Evolutionary conservation across 192 early-diverging fungal species (phyloP).

Genomic region (Coemansia sp.): DNA sequence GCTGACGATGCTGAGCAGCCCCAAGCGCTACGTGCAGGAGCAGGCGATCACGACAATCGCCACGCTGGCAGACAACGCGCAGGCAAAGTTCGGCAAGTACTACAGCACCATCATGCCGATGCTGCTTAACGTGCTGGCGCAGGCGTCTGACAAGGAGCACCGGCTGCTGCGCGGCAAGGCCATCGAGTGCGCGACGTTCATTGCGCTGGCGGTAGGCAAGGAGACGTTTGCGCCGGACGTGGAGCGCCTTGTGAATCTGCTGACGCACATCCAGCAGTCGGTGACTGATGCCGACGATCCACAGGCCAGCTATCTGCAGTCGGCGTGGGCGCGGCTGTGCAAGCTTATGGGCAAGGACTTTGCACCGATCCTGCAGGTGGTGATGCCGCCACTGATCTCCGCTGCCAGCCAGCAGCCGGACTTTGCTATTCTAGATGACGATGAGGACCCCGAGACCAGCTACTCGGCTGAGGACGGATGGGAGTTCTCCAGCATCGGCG

Average conservation of each 20-base stretch:
- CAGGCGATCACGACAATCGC: conserved; percentile 98
- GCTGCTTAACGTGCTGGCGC: conserved; percentile 82
- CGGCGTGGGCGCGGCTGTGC: conserved; percentile 97
- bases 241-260: conserved; percentile 76
- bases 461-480: conserved; percentile 97
- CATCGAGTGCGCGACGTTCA: conserved; percentile 96
- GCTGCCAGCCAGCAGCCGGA: conserved; percentile 92
- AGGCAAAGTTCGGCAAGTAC: conserved; percentile 88
- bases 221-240: conserved; percentile 84
- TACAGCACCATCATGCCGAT: conserved; percentile 96
- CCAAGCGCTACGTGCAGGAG: conserved; percentile 94
- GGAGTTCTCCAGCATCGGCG: conserved; percentile 92
- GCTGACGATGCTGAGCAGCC: conserved; percentile 78
- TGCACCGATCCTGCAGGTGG: conserved; percentile 86
- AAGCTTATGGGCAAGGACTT: conserved; percentile 94
- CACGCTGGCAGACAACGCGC: conserved; percentile 94
- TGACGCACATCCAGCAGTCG: conserved; percentile 77
- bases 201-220: conserved; percentile 92
- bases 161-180: conserved; percentile 93
- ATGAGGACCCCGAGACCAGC: conserved; percentile 83
- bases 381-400: conserved; percentile 89
- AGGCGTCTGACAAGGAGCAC: conserved; percentile 86
- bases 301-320: conserved; percentile 87
- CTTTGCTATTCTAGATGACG: conserved; percentile 81
- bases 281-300: conserved; percentile 92